phyloP scores from a whole-genome alignment of 2,329 filamentous ascomycete species.

The Beauveria australis region DNA sequence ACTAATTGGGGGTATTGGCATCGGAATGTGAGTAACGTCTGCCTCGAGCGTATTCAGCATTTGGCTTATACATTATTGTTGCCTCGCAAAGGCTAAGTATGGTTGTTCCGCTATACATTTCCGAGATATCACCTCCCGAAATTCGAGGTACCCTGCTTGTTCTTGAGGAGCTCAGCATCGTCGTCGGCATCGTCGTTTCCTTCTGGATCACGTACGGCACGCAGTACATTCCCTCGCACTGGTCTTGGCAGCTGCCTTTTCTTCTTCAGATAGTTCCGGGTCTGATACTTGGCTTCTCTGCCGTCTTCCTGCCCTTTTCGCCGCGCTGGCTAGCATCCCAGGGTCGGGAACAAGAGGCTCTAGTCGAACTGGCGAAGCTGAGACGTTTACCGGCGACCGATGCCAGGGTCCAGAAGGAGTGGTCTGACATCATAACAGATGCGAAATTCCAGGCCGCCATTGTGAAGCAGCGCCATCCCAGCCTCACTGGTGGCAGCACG shows the following conservation, averaged over 20 bases:
- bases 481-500: conserved; percentile 26
- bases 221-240: conserved; percentile 18
- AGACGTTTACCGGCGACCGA: conserved; percentile 17
- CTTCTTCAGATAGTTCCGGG: conserved; percentile 22
- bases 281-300: conserved; percentile 18
- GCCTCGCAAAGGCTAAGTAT: background rate
- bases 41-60: background rate
- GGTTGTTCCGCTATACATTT: conserved; percentile 32
- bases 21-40: conserved; percentile 25
- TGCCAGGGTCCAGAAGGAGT: conserved; percentile 17
- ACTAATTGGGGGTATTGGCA: conserved; percentile 27
- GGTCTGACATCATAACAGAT: conserved; percentile 20
- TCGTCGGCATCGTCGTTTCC: conserved; percentile 22
- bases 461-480: conserved; percentile 25
- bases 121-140: conserved; percentile 39
- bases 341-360: conserved; percentile 19
- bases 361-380: conserved; percentile 17
- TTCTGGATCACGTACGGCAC: conserved; percentile 26
- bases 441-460: conserved; percentile 18
- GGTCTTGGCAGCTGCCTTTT: conserved; percentile 24
- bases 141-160: conserved; percentile 39
- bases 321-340: conserved; percentile 21
- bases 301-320: conserved; percentile 20
- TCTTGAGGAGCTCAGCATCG: conserved; percentile 29
- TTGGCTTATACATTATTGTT: background rate